Percentiles rank a stretch among this genome's conserved stretches.
phyloP scores from a whole-genome alignment of 179 eudicot genomes.

The Amaranthus tricolor region DNA sequence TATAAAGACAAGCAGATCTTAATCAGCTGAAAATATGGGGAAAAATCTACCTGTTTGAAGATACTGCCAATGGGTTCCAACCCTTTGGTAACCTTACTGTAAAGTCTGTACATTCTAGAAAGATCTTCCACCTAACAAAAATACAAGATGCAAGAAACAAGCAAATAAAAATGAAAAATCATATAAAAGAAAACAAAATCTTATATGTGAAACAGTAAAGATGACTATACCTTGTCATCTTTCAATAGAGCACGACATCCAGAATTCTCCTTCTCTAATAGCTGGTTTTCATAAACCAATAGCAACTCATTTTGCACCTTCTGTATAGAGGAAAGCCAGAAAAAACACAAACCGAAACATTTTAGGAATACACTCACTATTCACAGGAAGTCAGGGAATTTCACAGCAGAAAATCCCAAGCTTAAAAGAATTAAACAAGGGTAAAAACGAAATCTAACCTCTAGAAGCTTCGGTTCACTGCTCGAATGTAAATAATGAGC shows the following conservation, averaged over 20 bases:
- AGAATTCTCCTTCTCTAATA: constrained; percentile 75
- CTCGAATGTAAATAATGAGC: constrained; percentile 55
- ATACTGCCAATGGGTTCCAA: constrained; percentile 59
- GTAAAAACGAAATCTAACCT: constrained; percentile 43
- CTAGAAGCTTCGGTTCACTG: constrained; percentile 59
- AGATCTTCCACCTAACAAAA: constrained; percentile 52
- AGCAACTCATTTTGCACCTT: constrained; percentile 70
- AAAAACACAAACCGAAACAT: neutral
- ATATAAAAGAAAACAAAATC: neutral
- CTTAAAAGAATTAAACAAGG: neutral
- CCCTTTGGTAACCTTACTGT: constrained; percentile 47
- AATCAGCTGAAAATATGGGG: neutral
- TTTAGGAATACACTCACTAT: neutral
- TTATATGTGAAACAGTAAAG: neutral
- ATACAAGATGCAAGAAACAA: neutral
- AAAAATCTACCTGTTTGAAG: constrained; percentile 51
- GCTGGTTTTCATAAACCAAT: constrained; percentile 44
- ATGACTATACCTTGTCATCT: constrained; percentile 59
- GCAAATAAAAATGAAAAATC: neutral
- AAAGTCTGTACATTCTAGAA: constrained; percentile 67
- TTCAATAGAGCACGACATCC: constrained; percentile 69
- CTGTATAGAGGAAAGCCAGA: constrained; percentile 28
- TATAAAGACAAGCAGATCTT: constrained; percentile 3
- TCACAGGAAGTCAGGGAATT: neutral
- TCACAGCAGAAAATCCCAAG: neutral